Evolutionary conservation across 148 eudicot genomes (phyloP).

Genomic region (Diospyros kaki): DNA sequence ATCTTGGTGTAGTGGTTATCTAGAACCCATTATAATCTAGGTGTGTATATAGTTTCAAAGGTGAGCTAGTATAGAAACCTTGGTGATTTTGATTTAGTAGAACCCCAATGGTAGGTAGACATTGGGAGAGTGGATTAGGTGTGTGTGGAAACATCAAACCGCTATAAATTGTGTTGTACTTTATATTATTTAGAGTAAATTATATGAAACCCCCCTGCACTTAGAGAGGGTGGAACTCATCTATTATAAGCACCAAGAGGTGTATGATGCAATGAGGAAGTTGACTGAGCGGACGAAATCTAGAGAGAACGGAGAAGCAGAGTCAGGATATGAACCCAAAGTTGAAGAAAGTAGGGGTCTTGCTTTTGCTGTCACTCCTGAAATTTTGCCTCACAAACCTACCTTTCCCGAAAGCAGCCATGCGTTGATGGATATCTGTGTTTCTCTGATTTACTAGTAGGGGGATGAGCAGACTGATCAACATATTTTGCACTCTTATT

Average conservation of each 20-base stretch:
- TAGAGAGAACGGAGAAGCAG: slow-evolving; percentile 32
- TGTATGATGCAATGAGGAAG: slow-evolving; percentile 80
- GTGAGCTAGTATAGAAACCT: too few relatives aligned
- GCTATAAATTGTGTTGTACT: too few relatives aligned
- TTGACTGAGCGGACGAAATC: slow-evolving; percentile 54
- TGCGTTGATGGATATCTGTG: slow-evolving; percentile 72
- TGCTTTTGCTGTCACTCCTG: slow-evolving; percentile 64
- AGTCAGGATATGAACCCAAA: slow-evolving; percentile 34
- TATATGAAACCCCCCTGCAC: too few relatives aligned
- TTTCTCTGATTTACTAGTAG: slow-evolving; percentile 70
- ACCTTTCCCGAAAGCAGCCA: slow-evolving; percentile 71
- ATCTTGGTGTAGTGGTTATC: too few relatives aligned
- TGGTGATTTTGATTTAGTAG: too few relatives aligned
- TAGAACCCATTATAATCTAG: too few relatives aligned
- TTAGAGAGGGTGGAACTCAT: slow-evolving; percentile 67
- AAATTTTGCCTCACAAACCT: slow-evolving; percentile 66
- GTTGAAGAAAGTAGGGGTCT: slow-evolving; percentile 46
- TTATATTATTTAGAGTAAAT: too few relatives aligned
- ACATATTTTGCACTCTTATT: too few relatives aligned
- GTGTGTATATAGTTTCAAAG: too few relatives aligned
- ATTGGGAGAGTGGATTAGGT: too few relatives aligned
- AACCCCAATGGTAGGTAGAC: too few relatives aligned
- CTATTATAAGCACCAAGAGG: slow-evolving; percentile 81
- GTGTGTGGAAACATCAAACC: too few relatives aligned
- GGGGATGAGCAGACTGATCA: slow-evolving; percentile 93